phyloP scores from a whole-genome alignment of 371 early-diverging fungal genomes.

The Parasitella parasitica region DNA sequence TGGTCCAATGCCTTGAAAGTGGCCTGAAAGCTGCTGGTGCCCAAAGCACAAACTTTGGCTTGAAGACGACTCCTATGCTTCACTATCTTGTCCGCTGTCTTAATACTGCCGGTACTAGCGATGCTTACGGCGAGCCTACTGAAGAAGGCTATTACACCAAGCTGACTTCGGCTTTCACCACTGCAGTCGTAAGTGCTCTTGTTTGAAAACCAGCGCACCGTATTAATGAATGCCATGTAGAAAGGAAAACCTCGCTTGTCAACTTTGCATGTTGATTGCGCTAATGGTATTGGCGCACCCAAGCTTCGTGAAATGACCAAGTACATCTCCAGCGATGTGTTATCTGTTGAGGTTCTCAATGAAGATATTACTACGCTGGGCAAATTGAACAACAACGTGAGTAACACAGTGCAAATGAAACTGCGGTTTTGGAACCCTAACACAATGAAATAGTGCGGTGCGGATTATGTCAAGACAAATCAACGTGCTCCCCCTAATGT shows the following conservation, averaged over 20 bases:
- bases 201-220: background rate
- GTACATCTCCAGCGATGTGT: constrained; percentile 62
- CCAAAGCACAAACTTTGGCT: constrained; percentile 77
- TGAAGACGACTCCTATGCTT: constrained; percentile 96
- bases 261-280: constrained; percentile 84
- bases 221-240: constrained; percentile 44
- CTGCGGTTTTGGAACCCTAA: background rate
- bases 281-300: constrained; percentile 98
- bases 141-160: constrained; percentile 92
- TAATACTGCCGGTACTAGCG: constrained; percentile 74
- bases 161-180: constrained; percentile 80
- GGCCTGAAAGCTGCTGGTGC: constrained; percentile 80
- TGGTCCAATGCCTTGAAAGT: constrained; percentile 79
- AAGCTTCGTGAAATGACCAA: constrained; percentile 77
- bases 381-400: constrained; percentile 84
- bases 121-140: constrained; percentile 91
- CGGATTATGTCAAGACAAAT: constrained; percentile 95
- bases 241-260: constrained; percentile 68
- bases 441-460: constrained; percentile 78
- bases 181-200: constrained; percentile 66
- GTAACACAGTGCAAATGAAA: constrained; percentile 10
- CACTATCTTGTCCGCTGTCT: constrained; percentile 94
- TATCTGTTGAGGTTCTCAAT: constrained; percentile 71
- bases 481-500: constrained; percentile 82
- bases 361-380: constrained; percentile 64